phyloP scores from a whole-genome alignment of 495 filamentous ascomycete genomes.

The Aspergillus saccharolyticus region DNA sequence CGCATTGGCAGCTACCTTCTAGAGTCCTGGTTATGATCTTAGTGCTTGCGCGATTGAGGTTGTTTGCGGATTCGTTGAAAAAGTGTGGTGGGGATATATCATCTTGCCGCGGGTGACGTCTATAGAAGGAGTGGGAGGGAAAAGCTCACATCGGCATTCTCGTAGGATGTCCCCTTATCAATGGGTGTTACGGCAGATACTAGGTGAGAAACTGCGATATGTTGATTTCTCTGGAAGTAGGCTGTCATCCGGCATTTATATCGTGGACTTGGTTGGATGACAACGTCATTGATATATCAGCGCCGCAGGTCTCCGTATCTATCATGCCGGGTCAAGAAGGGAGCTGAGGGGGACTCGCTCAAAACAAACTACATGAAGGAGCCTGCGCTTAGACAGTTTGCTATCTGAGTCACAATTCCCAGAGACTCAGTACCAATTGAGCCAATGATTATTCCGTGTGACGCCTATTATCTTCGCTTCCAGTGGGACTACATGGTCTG shows the following conservation, averaged over 20 bases:
- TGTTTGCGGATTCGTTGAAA: neutral
- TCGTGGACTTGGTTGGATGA: neutral
- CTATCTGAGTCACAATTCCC: neutral
- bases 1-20: constrained; percentile 53
- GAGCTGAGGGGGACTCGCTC: neutral
- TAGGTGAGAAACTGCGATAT: too few species aligned
- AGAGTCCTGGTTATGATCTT: constrained; percentile 41
- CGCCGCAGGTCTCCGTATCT: neutral
- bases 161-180: too few species aligned
- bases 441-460: neutral
- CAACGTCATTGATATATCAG: constrained; percentile 16
- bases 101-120: neutral
- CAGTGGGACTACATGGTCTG: neutral
- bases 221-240: neutral
- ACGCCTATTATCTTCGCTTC: neutral
- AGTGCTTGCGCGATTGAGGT: too few species aligned
- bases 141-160: constrained; percentile 12
- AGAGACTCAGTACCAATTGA: neutral
- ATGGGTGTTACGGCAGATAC: too few species aligned
- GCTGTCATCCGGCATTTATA: neutral
- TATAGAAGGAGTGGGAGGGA: neutral
- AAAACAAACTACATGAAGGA: neutral
- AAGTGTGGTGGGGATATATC: neutral
- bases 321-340: neutral
- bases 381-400: neutral